phyloP scores from a whole-genome alignment of 805 yeast species.

The Lachancea kluyveri region DNA sequence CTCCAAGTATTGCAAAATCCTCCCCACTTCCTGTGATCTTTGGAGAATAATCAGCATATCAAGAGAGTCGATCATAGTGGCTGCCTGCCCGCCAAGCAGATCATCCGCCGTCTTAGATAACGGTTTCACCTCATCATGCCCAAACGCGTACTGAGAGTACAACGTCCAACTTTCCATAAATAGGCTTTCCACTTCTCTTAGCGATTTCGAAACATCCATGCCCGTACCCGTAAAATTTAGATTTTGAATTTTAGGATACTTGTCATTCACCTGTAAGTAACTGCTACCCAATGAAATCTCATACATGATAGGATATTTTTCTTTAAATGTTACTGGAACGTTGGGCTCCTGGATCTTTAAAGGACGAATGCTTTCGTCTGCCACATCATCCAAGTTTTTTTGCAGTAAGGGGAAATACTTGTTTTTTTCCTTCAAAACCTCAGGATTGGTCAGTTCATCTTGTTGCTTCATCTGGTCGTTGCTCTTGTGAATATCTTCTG shows the following conservation, averaged over 20 bases:
- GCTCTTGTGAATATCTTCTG: too few species aligned
- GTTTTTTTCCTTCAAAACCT: conserved; percentile 29
- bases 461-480: conserved; percentile 1
- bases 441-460: conserved; percentile 17
- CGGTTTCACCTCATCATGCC: conserved; percentile 42
- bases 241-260: conserved; percentile 29
- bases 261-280: conserved; percentile 5
- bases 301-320: conserved; percentile 22
- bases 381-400: conserved; percentile 14
- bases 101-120: conserved; percentile 26
- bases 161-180: conserved; percentile 39
- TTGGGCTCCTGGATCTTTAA: conserved; percentile 12
- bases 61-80: conserved; percentile 34
- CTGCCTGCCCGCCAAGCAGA: conserved; percentile 71
- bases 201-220: conserved; percentile 22
- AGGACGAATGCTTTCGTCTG: conserved; percentile 7
- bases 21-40: conserved; percentile 33
- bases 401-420: conserved; percentile 34
- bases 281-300: conserved; percentile 20
- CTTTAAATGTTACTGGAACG: conserved; percentile 19
- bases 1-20: conserved; percentile 33
- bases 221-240: conserved; percentile 21
- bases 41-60: conserved; percentile 47
- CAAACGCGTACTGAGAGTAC: conserved; percentile 38
- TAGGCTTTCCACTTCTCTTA: conserved; percentile 30